Evolutionary conservation across 2,329 filamentous ascomycete species (phyloP).

Genomic region (Grosmannia serpens): DNA sequence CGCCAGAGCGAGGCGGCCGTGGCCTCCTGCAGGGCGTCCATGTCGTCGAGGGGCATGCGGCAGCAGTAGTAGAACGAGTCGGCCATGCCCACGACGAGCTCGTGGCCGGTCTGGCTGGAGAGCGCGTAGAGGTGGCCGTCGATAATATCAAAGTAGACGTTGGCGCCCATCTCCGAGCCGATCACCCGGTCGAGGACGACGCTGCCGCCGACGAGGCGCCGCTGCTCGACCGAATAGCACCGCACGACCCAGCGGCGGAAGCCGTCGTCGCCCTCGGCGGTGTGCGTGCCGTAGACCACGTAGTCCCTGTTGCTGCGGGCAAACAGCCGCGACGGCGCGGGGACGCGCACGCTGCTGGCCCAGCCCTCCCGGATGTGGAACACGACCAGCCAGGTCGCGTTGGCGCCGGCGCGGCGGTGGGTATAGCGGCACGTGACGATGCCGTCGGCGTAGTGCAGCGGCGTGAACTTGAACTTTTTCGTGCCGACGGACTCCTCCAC

Average conservation of each 20-base stretch:
- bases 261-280: constrained; percentile 36
- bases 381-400: constrained; percentile 41
- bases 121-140: constrained; percentile 56
- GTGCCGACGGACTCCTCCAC: constrained; percentile 23
- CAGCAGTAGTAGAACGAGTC: constrained; percentile 60
- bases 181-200: constrained; percentile 46
- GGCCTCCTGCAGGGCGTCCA: constrained; percentile 26
- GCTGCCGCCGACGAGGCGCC: constrained; percentile 28
- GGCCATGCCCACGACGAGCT: constrained; percentile 46
- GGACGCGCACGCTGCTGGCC: constrained; percentile 30
- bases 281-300: constrained; percentile 57
- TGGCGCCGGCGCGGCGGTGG: constrained; percentile 18
- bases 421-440: constrained; percentile 48
- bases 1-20: constrained; percentile 46
- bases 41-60: constrained; percentile 43
- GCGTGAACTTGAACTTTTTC: constrained; percentile 34
- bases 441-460: constrained; percentile 45
- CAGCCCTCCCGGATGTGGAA: constrained; percentile 28
- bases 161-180: constrained; percentile 53
- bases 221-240: constrained; percentile 34
- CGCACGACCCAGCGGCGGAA: constrained; percentile 52
- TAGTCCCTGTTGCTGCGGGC: constrained; percentile 51
- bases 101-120: constrained; percentile 52
- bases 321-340: constrained; percentile 46
- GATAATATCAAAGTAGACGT: constrained; percentile 61